Base-by-base conservation (phyloP, 345 rosid genomes). In the Murraya koenigii region DNA sequence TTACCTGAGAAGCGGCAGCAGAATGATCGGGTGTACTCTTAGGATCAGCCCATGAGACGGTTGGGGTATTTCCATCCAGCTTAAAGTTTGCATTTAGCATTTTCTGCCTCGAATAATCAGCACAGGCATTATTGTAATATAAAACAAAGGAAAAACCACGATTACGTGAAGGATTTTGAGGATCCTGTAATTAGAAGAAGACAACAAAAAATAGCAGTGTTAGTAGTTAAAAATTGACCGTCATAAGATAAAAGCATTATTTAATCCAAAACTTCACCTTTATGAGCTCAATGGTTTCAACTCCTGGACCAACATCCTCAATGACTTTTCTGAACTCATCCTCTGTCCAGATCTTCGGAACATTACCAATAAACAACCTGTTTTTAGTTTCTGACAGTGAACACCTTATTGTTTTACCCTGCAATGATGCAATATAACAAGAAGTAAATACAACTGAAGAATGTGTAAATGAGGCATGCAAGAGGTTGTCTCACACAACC, bases 21-120 rank as follows among this genome's bases (percentile, higher is more conserved):
- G 97, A 93, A 73, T 91, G 92, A 87, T 97, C 98, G 82, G 98
- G 97, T 76, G 93, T 79, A 83, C 90, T 91, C 90, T 97, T 97
- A 5, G 98, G 99, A 85, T 94, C 99, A 64, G 99, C 99, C 99
- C 99, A 97, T 69, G 97, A 91, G 75, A 97, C 90, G 63, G 98
- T 90, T 78, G 98, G 98, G 71, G 90, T 83, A 81, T 94, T 90
- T 47, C 94, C 98, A 82, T 97, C 99, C 79, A 97, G 88, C 91
- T 92, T 97, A 87, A 97, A 97, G 81, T 72, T 87, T 62, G 94
- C 81, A 84, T 71, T 89, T 20, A 88, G 59, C 98, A 97, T 97
- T 85, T 94, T 91, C 84, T 92, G 98, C 86, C 99, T 89, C 25
- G 99, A 93, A 85, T 93, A 88, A 76, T 97, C 99, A 84, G 99